Percentiles rank a stretch among this genome's conserved stretches.
phyloP scores from a whole-genome alignment of 2,329 filamentous ascomycete species.

The Cladophialophora bantiana region DNA sequence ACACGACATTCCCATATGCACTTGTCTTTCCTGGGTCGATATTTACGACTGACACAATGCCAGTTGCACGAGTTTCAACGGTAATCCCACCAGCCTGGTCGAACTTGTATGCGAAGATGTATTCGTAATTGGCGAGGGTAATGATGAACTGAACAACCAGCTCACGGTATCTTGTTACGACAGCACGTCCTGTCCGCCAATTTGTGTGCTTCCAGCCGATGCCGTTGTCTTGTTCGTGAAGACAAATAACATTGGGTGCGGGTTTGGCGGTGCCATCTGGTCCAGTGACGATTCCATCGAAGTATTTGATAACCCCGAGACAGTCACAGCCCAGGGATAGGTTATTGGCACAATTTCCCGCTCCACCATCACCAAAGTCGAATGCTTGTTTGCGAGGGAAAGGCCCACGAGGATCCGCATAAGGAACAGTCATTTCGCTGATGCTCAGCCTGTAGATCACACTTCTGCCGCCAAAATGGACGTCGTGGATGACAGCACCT shows the following conservation, averaged over 20 bases:
- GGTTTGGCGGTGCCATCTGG: conserved; percentile 60
- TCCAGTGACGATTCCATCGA: conserved; percentile 64
- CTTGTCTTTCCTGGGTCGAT: conserved; percentile 64
- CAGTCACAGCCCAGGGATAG: conserved; percentile 72
- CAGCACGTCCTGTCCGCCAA: conserved; percentile 67
- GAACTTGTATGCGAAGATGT: conserved; percentile 70
- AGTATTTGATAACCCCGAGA: conserved; percentile 71
- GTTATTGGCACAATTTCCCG: conserved; percentile 72
- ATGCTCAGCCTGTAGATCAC: conserved; percentile 72
- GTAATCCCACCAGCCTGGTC: conserved; percentile 68
- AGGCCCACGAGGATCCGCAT: conserved; percentile 69
- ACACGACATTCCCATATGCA: conserved; percentile 68
- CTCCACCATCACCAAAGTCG: conserved; percentile 73
- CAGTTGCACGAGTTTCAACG: conserved; percentile 69
- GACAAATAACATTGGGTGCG: conserved; percentile 68
- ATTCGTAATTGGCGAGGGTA: conserved; percentile 75
- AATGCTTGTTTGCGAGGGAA: conserved; percentile 76
- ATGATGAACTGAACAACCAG: conserved; percentile 73
- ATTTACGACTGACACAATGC: conserved; percentile 68
- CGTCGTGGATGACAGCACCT: conserved; percentile 67
- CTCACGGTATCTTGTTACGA: conserved; percentile 67
- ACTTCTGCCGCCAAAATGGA: conserved; percentile 70
- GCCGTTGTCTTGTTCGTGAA: conserved; percentile 74
- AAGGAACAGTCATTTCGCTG: conserved; percentile 74
- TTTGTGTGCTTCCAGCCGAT: conserved; percentile 76